These are phyloP conservation scores for Malus hybrid DNA, from an alignment of 331 rosid species.

Conservation along the genomic window DNA sequence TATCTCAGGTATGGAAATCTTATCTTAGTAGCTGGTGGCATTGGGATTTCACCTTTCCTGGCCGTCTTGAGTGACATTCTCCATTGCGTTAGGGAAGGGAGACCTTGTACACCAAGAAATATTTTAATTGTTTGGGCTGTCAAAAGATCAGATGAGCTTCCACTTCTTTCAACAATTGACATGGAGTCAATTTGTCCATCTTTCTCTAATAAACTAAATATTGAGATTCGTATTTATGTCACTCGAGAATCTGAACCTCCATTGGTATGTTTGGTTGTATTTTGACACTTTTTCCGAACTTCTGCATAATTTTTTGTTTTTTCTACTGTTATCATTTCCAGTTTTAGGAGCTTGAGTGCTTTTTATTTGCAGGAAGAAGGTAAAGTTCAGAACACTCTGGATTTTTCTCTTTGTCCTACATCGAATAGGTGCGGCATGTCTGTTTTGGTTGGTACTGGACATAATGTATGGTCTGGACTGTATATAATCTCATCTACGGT, in stretches of 20 bases:
- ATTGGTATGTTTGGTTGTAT: slow-evolving; percentile 43
- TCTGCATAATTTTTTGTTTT: neutral
- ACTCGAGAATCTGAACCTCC: slow-evolving; percentile 79
- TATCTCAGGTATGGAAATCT: slow-evolving; percentile 73
- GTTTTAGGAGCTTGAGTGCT: slow-evolving; percentile 4
- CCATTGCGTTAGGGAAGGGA: slow-evolving; percentile 66
- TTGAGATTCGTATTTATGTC: slow-evolving; percentile 55
- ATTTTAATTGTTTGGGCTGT: slow-evolving; percentile 80
- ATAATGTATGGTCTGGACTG: slow-evolving; percentile 72
- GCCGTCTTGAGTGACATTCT: slow-evolving; percentile 87
- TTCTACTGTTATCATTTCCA: neutral
- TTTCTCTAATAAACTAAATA: slow-evolving; percentile 44
- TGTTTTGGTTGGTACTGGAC: slow-evolving; percentile 77
- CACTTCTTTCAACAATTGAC: slow-evolving; percentile 66
- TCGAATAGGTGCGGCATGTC: slow-evolving; percentile 47
- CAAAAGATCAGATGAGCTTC: slow-evolving; percentile 63
- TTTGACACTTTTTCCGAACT: neutral
- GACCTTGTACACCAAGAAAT: slow-evolving; percentile 55
- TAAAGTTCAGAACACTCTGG: slow-evolving; percentile 21
- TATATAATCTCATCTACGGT: slow-evolving; percentile 57
- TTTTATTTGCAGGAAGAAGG: slow-evolving; percentile 69
- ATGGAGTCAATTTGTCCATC: slow-evolving; percentile 63
- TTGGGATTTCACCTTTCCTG: slow-evolving; percentile 89
- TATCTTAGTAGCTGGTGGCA: slow-evolving; percentile 86
- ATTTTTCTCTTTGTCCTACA: slow-evolving; percentile 36